Evolutionary conservation across 768 basidiomycete genomes (phyloP).

Genomic region (Podaxis rugospora): DNA sequence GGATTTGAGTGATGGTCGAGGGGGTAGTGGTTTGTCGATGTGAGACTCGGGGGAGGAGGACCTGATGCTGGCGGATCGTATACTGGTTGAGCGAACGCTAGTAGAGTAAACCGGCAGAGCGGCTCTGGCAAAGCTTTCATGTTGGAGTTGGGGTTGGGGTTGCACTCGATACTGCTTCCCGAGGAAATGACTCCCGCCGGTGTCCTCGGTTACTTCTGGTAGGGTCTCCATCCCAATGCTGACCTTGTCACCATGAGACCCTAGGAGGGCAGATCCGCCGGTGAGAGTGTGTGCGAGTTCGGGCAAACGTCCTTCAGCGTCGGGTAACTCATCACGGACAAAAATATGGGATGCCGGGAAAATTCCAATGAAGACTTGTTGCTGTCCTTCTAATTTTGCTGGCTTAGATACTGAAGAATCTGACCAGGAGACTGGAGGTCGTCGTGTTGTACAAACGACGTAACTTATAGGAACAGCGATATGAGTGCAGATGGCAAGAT

Average conservation of each 20-base stretch:
- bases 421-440: slow-evolving; percentile 68
- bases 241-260: slow-evolving; percentile 34
- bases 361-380: slow-evolving; percentile 91
- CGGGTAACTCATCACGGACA: slow-evolving; percentile 79
- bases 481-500: slow-evolving; percentile 8
- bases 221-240: slow-evolving; percentile 51
- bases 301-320: slow-evolving; percentile 82
- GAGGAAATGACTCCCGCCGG: slow-evolving; percentile 25
- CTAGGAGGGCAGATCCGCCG: slow-evolving; percentile 27
- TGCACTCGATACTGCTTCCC: slow-evolving; percentile 68
- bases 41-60: slow-evolving; percentile 66
- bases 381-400: slow-evolving; percentile 66
- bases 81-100: slow-evolving; percentile 64
- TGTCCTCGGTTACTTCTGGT: slow-evolving; percentile 60
- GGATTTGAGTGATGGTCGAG: slow-evolving; percentile 90
- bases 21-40: slow-evolving; percentile 70
- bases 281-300: slow-evolving; percentile 63
- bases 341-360: slow-evolving; percentile 89
- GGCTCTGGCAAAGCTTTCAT: slow-evolving; percentile 67
- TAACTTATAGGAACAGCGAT: slow-evolving; percentile 44
- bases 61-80: slow-evolving; percentile 72
- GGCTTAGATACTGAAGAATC: slow-evolving; percentile 40
- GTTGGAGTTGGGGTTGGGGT: slow-evolving; percentile 71
- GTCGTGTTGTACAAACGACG: slow-evolving; percentile 77
- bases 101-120: slow-evolving; percentile 70